Conservation (phyloP, 208 protist genomes). For the Acanthamoeba healyi region DNA sequence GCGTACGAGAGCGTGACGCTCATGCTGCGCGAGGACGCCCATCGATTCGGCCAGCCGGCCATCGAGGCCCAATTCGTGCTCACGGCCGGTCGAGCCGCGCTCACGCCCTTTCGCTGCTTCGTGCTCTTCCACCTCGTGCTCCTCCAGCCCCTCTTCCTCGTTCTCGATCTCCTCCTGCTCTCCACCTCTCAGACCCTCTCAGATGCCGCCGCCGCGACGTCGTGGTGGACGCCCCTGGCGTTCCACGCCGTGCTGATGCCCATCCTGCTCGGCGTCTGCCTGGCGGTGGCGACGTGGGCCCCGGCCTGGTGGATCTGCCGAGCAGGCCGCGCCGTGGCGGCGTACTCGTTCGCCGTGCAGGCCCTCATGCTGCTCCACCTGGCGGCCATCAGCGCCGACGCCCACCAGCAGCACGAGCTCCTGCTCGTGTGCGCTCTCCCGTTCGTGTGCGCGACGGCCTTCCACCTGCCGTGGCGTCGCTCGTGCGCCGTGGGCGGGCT, state of each 20-base stretch:
- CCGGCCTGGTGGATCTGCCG: background rate
- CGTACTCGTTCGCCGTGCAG: slow-evolving; percentile 23
- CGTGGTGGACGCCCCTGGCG: background rate
- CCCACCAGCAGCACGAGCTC: background rate
- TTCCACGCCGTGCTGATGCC: slow-evolving; percentile 22
- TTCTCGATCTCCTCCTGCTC: background rate
- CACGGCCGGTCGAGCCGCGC: background rate
- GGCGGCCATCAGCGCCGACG: background rate
- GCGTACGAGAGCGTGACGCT: background rate
- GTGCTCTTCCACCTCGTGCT: slow-evolving; percentile 43
- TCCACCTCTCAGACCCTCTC: background rate
- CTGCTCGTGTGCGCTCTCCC: slow-evolving; percentile 20
- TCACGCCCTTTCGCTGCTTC: slow-evolving; percentile 31
- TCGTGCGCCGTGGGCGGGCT: slow-evolving; percentile 22
- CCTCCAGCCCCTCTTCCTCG: slow-evolving; percentile 23
- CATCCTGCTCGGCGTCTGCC: background rate
- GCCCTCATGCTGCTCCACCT: background rate
- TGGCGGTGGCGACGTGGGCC: slow-evolving; percentile 12
- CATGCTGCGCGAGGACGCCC: slow-evolving; percentile 24
- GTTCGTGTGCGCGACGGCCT: slow-evolving; percentile 23
- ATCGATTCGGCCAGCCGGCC: background rate
- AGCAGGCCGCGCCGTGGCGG: background rate
- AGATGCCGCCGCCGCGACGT: background rate
- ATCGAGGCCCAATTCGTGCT: slow-evolving; percentile 26
- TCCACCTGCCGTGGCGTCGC: slow-evolving; percentile 23